Conservation (phyloP, 176 grass and related monocot species). For the Aechmea fasciata region DNA sequence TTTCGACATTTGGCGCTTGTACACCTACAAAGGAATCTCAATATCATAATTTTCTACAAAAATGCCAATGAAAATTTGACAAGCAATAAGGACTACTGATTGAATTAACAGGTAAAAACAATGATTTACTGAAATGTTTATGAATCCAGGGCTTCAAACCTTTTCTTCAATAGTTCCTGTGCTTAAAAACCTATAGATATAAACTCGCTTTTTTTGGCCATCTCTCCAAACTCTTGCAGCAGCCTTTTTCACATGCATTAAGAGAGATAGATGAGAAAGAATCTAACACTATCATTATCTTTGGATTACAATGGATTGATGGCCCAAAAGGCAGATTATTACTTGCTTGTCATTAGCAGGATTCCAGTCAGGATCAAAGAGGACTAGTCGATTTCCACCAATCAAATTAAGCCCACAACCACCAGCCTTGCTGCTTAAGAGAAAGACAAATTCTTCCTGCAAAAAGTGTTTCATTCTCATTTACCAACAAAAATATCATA, state of each 20-base stretch:
- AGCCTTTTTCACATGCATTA: conserved; percentile 44
- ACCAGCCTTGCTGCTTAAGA: conserved; percentile 93
- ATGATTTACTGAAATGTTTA: conserved; percentile 22
- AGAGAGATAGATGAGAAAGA: neutral
- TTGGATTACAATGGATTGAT: conserved; percentile 15
- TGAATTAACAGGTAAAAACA: neutral
- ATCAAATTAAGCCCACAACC: conserved; percentile 98
- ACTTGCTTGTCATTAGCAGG: conserved; percentile 99
- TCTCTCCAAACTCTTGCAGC: conserved; percentile 99
- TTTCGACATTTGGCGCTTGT: conserved; percentile 98
- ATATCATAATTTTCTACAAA: conserved; percentile 10
- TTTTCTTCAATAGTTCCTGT: conserved; percentile 99
- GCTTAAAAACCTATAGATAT: conserved; percentile 95
- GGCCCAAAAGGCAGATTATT: conserved; percentile 16
- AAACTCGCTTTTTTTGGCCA: conserved; percentile 97
- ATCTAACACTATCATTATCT: neutral
- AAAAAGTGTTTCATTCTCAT: conserved; percentile 19
- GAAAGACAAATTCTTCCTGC: conserved; percentile 92
- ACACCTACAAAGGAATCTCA: conserved; percentile 51
- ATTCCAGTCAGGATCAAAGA: conserved; percentile 99
- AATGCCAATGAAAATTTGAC: neutral
- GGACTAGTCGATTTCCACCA: conserved; percentile 88
- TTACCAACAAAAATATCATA: neutral
- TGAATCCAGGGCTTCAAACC: conserved; percentile 35
- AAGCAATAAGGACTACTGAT: neutral